Evolutionary conservation across 805 yeast species (phyloP), one percentile per base, ranked within the genome.

Genomic region (Jamesozyma jinghongensis): DNA sequence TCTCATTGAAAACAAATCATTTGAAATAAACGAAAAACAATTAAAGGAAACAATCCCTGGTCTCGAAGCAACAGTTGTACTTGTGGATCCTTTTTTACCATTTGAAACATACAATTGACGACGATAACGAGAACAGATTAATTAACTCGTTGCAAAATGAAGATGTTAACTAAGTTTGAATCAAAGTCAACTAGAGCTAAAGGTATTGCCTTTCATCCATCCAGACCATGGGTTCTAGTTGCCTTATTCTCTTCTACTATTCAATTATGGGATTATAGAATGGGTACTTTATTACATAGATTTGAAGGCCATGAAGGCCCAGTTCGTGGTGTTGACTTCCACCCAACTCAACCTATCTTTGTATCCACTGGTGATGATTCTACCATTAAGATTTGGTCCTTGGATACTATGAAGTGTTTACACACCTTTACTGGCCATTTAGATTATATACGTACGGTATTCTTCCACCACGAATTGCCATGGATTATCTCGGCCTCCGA

Each of bases 271-370:
- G 99, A 92, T 66, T 92, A 94, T 67, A 80, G 99, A 57, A 92
- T 92, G 99, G 99, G 99, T 34, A 87, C 97, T 3, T 68, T 92
- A 60, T 79, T 92, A 59, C 97, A 88, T 63, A 76, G 97, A 43
- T 92, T 87, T 57, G 98, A 92, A 65, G 98, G 90, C 55, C 99
- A 92, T 62, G 95, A 85, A 56, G 99, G 99, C 20, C 97, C 98
- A 3, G 98, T 92, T 19, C 79, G 99, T 66, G 79, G 88, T 45
- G 85, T 92, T 32, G 90, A 80, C 61, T 90, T 92, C 74, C 99
- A 92, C 66, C 97, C 97, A 43, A 86, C 97, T 4, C 98, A 92
- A 68, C 97, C 97, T 26, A 74, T 92, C 47, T 92, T 92, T 62
- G 97, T 79, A 28, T 87, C 97, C 12, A 95, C 97, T 53, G 96